Base-by-base conservation (phyloP, 768 basidiomycete genomes). In the Leucogyrophana mollusca region DNA sequence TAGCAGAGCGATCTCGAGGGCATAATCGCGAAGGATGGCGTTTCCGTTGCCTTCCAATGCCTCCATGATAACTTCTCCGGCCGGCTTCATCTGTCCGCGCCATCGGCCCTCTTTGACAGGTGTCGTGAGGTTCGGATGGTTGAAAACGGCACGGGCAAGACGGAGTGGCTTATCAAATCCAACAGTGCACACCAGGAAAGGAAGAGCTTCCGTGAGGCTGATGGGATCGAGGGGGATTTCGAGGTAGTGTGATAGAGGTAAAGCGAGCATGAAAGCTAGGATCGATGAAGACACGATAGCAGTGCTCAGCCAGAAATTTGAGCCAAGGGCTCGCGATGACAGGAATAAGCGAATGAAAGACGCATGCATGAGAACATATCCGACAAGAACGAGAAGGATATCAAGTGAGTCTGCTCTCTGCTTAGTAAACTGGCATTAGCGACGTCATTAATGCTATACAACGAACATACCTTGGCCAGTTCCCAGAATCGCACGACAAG, bases 151-250 rank as follows among this genome's bases (percentile, higher is more conserved):
- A 10, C 85, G 78, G 2, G 94, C 94, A 20, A 99, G 83, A 6
- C 90, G 81, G 37, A 95, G 83, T 0, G 94, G 95, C 65, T 99
- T 98, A 69, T 99, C 96, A 65, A 98, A 99, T 6, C 95, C 95
- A 49, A 99, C 84, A 2, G 94, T 96, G 66, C 95, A 95, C 27
- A 99, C 94, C 39, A 98, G 74, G 83, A 98, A 98, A 0, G 96
- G 96, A 0, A 99, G 79, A 0, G 96, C 95, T 65, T 99, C 96
- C 9, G 90, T 92, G 41, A 99, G 77, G 9, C 86, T 85, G 43
- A 98, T 86, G 1, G 93, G 92, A 64, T 98, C 94, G 55, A 99
- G 85, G 16, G 85, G 87, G 48, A 99, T 91, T 55, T 78, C 76
- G 47, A 97, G 74, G 7, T 83, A 83, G 43, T 86, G 78, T 16